Evolutionary conservation across 495 filamentous ascomycete genomes (phyloP), one percentile per base, ranked within the genome.

Genomic region (Aspergillus campestris): DNA sequence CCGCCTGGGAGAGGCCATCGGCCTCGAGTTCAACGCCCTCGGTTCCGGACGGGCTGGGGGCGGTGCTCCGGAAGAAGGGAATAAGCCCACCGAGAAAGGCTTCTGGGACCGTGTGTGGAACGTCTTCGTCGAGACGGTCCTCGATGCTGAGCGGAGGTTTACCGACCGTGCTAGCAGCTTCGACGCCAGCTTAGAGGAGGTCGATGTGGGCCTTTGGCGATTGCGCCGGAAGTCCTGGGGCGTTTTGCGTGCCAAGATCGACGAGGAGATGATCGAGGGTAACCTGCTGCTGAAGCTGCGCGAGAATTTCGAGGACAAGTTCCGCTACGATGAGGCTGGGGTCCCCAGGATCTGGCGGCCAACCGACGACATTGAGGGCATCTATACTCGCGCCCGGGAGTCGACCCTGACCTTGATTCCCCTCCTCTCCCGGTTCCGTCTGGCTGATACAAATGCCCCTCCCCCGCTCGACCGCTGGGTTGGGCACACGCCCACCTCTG

Each of bases 281-380:
- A 98, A 97, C 59, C 77, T 98, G 42, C 69, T 98, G 7, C 76
- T 98, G 47, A 98, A 98, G 65, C 77, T 98, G 28, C 82, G 92
- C 6, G 92, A 98, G 67, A 97, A 96, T 65, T 98, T 98, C 52
- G 92, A 98, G 57, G 92, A 98, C 67, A 95, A 94, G 60, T 98
- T 98, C 76, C 86, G 92, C 45, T 98, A 98, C 55, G 94, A 98
- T 51, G 90, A 94, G 38, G 81, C 80, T 10, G 94, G 94, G 31
- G 94, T 98, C 3, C 92, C 92, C 5, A 75, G 92, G 32, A 95
- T 98, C 57, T 98, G 92, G 92, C 83, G 94, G 14, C 92, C 92
- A 2, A 90, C 84, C 0, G 92, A 98, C 61, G 92, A 97, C 60
- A 97, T 98, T 55, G 94, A 98, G 64, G 88, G 89, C 36, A 65